phyloP scores from a whole-genome alignment of 2,329 filamentous ascomycete genomes.

The Xylariaceae sp. region DNA sequence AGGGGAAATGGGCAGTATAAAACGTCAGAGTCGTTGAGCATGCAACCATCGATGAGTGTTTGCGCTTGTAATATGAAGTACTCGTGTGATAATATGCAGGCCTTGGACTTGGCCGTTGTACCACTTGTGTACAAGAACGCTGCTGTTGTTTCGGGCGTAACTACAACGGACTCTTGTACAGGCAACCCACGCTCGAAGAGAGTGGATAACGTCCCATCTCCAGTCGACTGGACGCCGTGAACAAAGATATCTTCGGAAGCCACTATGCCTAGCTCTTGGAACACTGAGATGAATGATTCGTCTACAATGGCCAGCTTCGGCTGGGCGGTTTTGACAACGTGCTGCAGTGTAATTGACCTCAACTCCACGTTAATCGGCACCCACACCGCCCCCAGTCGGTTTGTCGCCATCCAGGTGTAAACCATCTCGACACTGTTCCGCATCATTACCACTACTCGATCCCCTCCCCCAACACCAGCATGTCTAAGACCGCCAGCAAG shows the following conservation, averaged over 20 bases:
- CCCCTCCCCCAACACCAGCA: not conserved
- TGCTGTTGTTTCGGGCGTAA: not conserved
- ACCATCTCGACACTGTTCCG: slow-evolving; percentile 7
- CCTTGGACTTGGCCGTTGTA: slow-evolving; percentile 1
- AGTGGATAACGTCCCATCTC: not conserved
- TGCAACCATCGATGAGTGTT: not conserved
- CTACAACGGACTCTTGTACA: not conserved
- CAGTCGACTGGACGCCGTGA: not conserved
- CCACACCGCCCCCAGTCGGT: not conserved
- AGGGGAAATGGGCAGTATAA: slow-evolving; percentile 3
- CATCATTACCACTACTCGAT: slow-evolving; percentile 9
- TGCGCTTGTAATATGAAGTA: slow-evolving; percentile 8
- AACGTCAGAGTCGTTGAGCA: not conserved
- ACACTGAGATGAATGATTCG: not conserved
- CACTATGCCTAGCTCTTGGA: not conserved
- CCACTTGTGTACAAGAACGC: slow-evolving; percentile 9
- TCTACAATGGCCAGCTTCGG: slow-evolving; percentile 3
- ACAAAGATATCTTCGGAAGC: not conserved
- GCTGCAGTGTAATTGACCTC: not conserved
- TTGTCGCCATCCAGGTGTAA: slow-evolving; percentile 1
- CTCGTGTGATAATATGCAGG: slow-evolving; percentile 3
- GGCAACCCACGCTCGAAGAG: not conserved
- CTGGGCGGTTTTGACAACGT: not conserved
- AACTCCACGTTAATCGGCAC: slow-evolving; percentile 9
- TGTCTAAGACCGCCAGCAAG: not conserved